A percentile compares a stretch with the other conserved stretches of the same genome.
Evolutionary conservation across 345 rosid genomes (phyloP).

Genomic region (Rhizophora mangle): DNA sequence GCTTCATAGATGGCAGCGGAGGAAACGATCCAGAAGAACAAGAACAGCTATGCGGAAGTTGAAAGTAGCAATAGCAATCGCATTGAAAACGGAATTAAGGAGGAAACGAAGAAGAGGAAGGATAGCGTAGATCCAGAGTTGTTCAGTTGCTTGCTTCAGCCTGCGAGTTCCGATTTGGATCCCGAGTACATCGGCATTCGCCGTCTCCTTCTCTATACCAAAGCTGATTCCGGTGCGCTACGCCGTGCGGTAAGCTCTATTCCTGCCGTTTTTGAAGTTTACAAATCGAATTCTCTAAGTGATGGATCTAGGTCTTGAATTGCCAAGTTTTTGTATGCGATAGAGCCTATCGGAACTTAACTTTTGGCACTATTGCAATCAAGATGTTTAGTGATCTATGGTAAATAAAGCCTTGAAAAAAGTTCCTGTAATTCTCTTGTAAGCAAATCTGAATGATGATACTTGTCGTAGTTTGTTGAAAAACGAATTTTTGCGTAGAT

Average conservation of each 20-base stretch:
- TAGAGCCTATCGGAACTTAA: neutral
- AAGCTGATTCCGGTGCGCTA: constrained; percentile 57
- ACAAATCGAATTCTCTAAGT: neutral
- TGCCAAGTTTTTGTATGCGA: neutral
- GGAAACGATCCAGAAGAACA: constrained; percentile 8
- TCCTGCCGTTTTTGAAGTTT: neutral
- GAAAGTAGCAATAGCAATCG: constrained; percentile 1
- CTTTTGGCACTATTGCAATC: neutral
- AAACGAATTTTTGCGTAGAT: neutral
- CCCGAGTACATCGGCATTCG: constrained; percentile 72
- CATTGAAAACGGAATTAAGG: neutral
- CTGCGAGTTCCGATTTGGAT: constrained; percentile 54
- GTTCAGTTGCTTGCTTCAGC: constrained; percentile 77
- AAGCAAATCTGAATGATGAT: neutral
- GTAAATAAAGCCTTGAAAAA: neutral
- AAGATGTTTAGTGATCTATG: neutral
- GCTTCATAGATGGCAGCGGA: constrained; percentile 42
- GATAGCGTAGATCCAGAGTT: constrained; percentile 57
- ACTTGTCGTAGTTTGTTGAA: neutral
- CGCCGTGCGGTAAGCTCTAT: constrained; percentile 57
- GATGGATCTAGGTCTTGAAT: neutral
- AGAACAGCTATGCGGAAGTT: constrained; percentile 27
- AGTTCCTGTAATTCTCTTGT: neutral
- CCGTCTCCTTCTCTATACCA: constrained; percentile 77
- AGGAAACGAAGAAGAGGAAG: constrained; percentile 10